Base-by-base conservation (phyloP, 1,284 basidiomycete species). In the Cutaneotrichosporon mucoides region DNA sequence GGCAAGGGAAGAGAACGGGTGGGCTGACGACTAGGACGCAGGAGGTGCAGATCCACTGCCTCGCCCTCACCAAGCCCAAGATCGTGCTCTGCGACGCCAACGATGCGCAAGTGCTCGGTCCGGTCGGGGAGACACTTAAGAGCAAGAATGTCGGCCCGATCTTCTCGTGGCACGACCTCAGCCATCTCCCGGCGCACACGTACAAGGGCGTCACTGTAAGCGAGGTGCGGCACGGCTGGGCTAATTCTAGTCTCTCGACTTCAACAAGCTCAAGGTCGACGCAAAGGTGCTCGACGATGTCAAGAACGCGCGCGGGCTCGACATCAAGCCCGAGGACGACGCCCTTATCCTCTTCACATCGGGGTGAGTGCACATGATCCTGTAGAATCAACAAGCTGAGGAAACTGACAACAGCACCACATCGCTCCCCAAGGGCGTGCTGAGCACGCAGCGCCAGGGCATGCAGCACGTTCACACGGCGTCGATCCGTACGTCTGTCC, bases 331-430 rank as follows among this genome's bases (percentile, higher is more conserved):
- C 35, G 73, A 74, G 50, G 69, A 66, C 53, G 75, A 75, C 56
- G 75, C 64, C 12, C 66, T 73, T 11, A 69, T 75, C 42, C 72
- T 75, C 63, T 76, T 74, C 60, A 72, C 75, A 7, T 64, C 62
- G 4, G 62, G 60, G 59, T 60, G 15, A 12, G 55, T 35, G 24
- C 24, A 24, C 24, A 24, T 24, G 24, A 24, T 24, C 24, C 24
- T 24, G 24, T 24, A 24, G 24, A 24, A 24, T 24, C 24, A 24
- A 24, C 24, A 24, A 24, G 24, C 24, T 24, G 24, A 24, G 24
- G 24, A 24, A 1, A 9, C 52, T 59, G 52, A 59, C 57, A 5
- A 10, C 42, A 55, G 61, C 16, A 63, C 62, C 2, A 63, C 62
- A 6, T 44, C 38, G 12, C 49, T 60, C n/a, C 62, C 62, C n/a